phyloP scores from a whole-genome alignment of 441 rosid genomes.

The Geranium incanum region DNA sequence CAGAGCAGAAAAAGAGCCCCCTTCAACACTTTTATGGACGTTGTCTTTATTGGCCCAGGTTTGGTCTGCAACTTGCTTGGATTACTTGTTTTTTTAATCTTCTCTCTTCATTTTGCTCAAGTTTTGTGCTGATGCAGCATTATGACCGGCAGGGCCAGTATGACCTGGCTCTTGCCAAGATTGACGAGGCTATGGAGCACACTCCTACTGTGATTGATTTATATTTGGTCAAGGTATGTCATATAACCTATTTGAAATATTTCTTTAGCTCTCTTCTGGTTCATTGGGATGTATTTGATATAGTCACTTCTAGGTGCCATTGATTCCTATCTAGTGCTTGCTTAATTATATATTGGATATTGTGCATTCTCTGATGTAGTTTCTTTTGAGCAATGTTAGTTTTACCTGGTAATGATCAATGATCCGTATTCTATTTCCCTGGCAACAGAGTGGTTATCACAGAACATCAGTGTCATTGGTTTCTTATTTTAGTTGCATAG shows the following conservation, averaged over 20 bases:
- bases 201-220: conserved; percentile 98
- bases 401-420: conserved; percentile 3
- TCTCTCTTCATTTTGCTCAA: conserved; percentile 10
- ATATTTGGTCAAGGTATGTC: conserved; percentile 82
- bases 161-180: conserved; percentile 71
- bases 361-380: neutral
- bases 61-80: conserved; percentile 14
- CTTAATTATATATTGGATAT: neutral
- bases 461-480: neutral
- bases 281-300: neutral
- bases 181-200: conserved; percentile 86
- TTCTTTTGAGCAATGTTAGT: neutral
- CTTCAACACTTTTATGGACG: conserved; percentile 88
- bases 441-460: neutral
- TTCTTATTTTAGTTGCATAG: neutral
- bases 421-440: neutral
- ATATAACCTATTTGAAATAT: conserved; percentile 11
- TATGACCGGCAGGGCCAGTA: conserved; percentile 85
- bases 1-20: conserved; percentile 92
- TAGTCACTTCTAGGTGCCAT: neutral
- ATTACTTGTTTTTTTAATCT: conserved; percentile 8
- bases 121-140: conserved; percentile 59
- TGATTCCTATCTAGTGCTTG: neutral
- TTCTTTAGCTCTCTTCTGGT: neutral
- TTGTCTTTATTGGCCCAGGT: conserved; percentile 99